Conservation (phyloP, 495 filamentous ascomycete genomes). For the Rostrohypoxylon terebratum region DNA sequence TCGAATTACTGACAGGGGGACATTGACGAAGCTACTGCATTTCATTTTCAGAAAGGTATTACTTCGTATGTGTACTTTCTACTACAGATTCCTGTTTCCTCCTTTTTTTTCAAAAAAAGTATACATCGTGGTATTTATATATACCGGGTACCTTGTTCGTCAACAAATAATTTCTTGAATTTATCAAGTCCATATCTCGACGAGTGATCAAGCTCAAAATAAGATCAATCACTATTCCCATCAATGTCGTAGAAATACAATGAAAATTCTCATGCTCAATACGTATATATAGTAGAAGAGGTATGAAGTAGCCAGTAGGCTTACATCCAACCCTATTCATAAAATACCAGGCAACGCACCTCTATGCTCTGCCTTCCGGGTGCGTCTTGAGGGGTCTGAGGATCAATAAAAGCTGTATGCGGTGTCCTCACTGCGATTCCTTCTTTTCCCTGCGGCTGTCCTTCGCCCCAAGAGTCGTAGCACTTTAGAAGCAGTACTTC, state of each 20-base stretch:
- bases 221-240: too few relatives aligned
- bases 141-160: too few relatives aligned
- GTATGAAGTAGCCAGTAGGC: background rate
- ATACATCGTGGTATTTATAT: too few relatives aligned
- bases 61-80: too few relatives aligned
- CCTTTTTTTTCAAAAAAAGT: too few relatives aligned
- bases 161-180: too few relatives aligned
- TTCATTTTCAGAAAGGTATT: too few relatives aligned
- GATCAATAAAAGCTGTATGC: slow-evolving; percentile 86
- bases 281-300: background rate
- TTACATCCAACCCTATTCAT: slow-evolving; percentile 45
- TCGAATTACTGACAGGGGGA: too few relatives aligned
- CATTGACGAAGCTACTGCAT: too few relatives aligned
- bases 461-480: slow-evolving; percentile 75
- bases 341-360: slow-evolving; percentile 85
- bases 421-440: slow-evolving; percentile 76
- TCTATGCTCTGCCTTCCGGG: slow-evolving; percentile 84
- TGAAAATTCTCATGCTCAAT: background rate
- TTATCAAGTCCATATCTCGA: too few relatives aligned
- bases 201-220: too few relatives aligned
- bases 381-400: slow-evolving; percentile 71
- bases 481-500: slow-evolving; percentile 87
- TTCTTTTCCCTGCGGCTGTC: slow-evolving; percentile 53
- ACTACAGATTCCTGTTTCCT: too few relatives aligned
- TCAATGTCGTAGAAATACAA: background rate